These are phyloP conservation scores for Diplodia scrobiculata DNA, from an alignment of 2,329 filamentous ascomycete genomes.

Conservation along the genomic window DNA sequence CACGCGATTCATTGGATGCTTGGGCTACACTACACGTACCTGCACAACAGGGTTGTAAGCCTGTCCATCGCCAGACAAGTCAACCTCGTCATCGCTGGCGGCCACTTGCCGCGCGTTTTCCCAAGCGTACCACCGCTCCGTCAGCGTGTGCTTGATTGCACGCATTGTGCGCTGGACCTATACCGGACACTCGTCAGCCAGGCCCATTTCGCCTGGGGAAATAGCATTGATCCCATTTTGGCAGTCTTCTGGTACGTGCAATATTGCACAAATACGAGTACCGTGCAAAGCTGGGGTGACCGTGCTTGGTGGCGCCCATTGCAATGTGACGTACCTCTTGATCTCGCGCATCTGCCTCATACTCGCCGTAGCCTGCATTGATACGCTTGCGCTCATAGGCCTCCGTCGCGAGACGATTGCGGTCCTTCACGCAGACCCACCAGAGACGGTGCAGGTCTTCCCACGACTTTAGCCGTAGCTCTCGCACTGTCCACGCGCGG, in stretches of 20 bases:
- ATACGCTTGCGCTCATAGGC: constrained; percentile 67
- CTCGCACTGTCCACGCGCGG: constrained; percentile 78
- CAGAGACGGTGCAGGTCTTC: constrained; percentile 89
- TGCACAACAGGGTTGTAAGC: constrained; percentile 21
- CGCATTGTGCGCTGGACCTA: constrained; percentile 78
- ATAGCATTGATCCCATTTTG: not conserved
- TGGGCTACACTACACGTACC: constrained; percentile 14
- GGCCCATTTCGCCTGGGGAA: not conserved
- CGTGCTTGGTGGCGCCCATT: not conserved
- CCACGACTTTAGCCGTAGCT: constrained; percentile 87
- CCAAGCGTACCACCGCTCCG: constrained; percentile 87
- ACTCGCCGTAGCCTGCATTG: constrained; percentile 71
- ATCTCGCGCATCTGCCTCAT: constrained; percentile 66
- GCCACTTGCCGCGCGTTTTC: constrained; percentile 65
- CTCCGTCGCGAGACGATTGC: constrained; percentile 84
- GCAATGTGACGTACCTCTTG: constrained; percentile 59
- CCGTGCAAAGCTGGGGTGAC: not conserved
- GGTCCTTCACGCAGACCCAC: constrained; percentile 91
- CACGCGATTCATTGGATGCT: not conserved
- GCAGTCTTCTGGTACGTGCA: constrained; percentile 16
- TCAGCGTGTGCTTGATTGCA: constrained; percentile 79
- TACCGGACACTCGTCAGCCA: constrained; percentile 1
- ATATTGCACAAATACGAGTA: constrained; percentile 22
- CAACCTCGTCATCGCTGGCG: constrained; percentile 55
- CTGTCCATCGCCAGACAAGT: constrained; percentile 47